Evolutionary conservation across 1,139 yeast genomes (phyloP).

Genomic region (Magnusiomyces fungicola): DNA sequence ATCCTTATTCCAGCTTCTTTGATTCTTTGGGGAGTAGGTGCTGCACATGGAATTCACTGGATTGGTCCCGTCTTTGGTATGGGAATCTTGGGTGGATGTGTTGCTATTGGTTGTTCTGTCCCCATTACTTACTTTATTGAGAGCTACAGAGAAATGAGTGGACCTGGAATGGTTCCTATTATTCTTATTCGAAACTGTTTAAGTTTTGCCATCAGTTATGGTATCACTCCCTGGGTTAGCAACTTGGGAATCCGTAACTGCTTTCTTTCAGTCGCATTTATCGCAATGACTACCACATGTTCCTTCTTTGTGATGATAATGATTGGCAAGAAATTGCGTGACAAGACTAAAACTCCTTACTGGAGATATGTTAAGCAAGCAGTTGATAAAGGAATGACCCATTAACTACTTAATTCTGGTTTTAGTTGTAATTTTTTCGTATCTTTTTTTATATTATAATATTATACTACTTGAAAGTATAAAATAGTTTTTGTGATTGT

Average conservation of each 20-base stretch:
- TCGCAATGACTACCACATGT: constrained; percentile 38
- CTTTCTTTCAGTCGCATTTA: constrained; percentile 40
- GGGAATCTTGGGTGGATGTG: constrained; percentile 44
- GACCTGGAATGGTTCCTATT: constrained; percentile 44
- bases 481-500: no score
- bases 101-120: constrained; percentile 47
- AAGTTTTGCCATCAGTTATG: constrained; percentile 45
- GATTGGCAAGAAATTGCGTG: constrained; percentile 22
- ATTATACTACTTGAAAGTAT: no score
- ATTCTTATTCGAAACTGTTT: constrained; percentile 32
- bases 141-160: constrained; percentile 46
- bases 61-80: constrained; percentile 37
- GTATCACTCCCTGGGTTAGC: constrained; percentile 43
- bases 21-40: constrained; percentile 73
- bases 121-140: constrained; percentile 49
- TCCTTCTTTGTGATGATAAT: constrained; percentile 37
- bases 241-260: constrained; percentile 41
- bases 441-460: no score
- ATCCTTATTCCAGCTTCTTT: constrained; percentile 65
- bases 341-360: constrained; percentile 5
- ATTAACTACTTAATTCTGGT: no score
- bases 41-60: constrained; percentile 55
- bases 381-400: constrained; percentile 14
- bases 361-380: constrained; percentile 14
- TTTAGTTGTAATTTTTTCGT: no score